Evolutionary conservation across 2,329 filamentous ascomycete species (phyloP).

Genomic region (Aureobasidium sp.): DNA sequence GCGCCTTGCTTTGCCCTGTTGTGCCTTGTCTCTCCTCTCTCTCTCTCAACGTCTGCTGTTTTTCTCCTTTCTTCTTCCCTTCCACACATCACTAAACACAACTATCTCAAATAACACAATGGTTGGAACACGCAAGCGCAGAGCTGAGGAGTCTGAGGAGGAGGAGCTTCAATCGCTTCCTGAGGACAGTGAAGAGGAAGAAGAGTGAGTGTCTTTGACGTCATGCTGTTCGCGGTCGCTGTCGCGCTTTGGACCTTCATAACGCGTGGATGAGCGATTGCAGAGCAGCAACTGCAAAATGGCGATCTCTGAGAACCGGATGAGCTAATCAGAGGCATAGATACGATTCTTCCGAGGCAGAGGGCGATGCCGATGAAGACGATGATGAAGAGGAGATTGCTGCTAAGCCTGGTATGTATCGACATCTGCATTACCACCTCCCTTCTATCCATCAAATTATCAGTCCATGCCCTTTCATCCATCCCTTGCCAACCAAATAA

Average conservation of each 20-base stretch:
- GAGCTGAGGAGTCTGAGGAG: slow-evolving; percentile 36
- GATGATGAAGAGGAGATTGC: not conserved
- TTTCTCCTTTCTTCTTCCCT: not conserved
- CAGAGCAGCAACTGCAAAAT: no score
- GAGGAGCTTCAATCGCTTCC: slow-evolving; percentile 40
- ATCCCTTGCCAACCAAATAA: not conserved
- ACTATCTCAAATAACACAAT: not conserved
- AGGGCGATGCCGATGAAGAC: slow-evolving; percentile 14
- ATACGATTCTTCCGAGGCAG: slow-evolving; percentile 19
- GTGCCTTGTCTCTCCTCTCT: not conserved
- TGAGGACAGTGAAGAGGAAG: slow-evolving; percentile 37
- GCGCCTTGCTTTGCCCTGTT: not conserved
- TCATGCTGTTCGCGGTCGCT: not conserved
- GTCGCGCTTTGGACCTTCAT: not conserved
- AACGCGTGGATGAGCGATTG: not conserved
- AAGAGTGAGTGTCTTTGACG: slow-evolving; percentile 31
- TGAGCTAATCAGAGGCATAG: not conserved
- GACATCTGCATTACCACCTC: not conserved
- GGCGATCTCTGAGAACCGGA: not conserved
- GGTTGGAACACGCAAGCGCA: slow-evolving; percentile 38
- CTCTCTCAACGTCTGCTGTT: not conserved
- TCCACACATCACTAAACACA: not conserved
- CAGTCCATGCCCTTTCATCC: no score
- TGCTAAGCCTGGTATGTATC: not conserved
- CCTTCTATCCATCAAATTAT: not conserved